A percentile compares a stretch with the other conserved stretches of the same genome.
These are phyloP conservation scores for Trichoderma simmonsii DNA, from an alignment of 2,329 filamentous ascomycete species.

Conservation along the genomic window DNA sequence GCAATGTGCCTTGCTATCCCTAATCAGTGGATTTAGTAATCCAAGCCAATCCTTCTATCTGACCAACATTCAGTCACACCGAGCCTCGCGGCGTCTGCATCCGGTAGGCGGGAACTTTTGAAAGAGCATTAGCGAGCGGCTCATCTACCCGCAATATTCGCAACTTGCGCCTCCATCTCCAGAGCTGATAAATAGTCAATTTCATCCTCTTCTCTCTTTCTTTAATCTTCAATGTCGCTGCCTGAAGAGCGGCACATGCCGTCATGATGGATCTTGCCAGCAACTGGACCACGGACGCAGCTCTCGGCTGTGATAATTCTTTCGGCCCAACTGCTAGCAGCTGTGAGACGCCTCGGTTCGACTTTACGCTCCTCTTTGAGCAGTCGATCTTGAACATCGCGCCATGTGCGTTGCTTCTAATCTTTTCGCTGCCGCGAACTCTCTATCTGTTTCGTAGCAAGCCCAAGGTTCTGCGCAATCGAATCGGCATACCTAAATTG, in stretches of 20 bases:
- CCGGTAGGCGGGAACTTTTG: not conserved
- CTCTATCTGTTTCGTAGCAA: not conserved
- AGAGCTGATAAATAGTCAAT: not conserved
- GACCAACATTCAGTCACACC: not conserved
- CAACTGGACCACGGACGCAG: not conserved
- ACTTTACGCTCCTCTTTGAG: constrained; percentile 25
- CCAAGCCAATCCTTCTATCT: not conserved
- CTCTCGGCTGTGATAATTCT: constrained; percentile 20
- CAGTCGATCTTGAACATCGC: constrained; percentile 20
- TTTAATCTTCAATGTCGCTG: not conserved
- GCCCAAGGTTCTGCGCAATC: constrained; percentile 6
- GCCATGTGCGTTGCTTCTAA: not conserved
- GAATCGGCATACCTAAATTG: constrained; percentile 20
- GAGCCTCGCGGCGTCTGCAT: not conserved
- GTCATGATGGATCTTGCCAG: not conserved
- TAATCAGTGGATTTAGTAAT: not conserved
- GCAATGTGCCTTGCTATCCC: not conserved
- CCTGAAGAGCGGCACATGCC: not conserved
- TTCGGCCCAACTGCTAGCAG: constrained; percentile 12
- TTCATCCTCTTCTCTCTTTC: not conserved
- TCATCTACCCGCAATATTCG: not conserved
- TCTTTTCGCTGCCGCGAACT: not conserved
- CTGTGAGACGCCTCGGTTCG: constrained; percentile 6
- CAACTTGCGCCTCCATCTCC: not conserved
- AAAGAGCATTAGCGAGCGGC: not conserved